These are phyloP conservation scores for Dissophora ornata DNA, from an alignment of 192 early-diverging fungal species.

Conservation along the genomic window DNA sequence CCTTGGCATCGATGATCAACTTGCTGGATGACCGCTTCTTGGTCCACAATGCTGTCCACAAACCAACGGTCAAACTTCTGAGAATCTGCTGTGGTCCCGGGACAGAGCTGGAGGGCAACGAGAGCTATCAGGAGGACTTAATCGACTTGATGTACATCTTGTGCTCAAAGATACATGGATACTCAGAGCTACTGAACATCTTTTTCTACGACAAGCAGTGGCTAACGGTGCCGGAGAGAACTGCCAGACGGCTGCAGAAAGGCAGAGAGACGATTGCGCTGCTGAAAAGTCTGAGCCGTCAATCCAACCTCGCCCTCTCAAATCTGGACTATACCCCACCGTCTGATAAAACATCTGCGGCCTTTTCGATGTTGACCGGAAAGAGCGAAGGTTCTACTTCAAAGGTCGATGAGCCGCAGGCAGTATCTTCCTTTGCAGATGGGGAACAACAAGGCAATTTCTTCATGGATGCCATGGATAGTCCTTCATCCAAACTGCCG, in stretches of 20 bases:
- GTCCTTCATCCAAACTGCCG: background rate
- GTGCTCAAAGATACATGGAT: constrained; percentile 85
- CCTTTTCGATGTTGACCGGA: no score
- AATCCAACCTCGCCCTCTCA: constrained; percentile 7
- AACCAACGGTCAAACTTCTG: constrained; percentile 81
- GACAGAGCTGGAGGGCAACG: constrained; percentile 58
- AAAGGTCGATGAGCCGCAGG: no score
- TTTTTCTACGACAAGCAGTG: constrained; percentile 79
- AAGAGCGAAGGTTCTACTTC: no score
- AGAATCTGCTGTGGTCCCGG: constrained; percentile 69
- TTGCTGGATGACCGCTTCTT: constrained; percentile 90
- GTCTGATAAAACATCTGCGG: background rate
- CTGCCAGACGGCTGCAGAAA: constrained; percentile 26
- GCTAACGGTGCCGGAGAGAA: constrained; percentile 66
- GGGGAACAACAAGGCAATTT: background rate
- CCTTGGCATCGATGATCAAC: constrained; percentile 82
- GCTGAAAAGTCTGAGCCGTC: constrained; percentile 27
- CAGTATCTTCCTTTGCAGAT: constrained; percentile 2
- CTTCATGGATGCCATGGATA: background rate
- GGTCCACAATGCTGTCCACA: constrained; percentile 90
- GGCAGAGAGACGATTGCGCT: constrained; percentile 41
- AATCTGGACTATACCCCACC: constrained; percentile 1
- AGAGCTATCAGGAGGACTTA: constrained; percentile 69
- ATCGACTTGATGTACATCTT: constrained; percentile 82
- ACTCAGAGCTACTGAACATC: constrained; percentile 77